Evolutionary conservation across 108 stramenopile genomes (phyloP), one percentile per base, ranked within the genome.

Genomic region (Nannochloropsis granulata): DNA sequence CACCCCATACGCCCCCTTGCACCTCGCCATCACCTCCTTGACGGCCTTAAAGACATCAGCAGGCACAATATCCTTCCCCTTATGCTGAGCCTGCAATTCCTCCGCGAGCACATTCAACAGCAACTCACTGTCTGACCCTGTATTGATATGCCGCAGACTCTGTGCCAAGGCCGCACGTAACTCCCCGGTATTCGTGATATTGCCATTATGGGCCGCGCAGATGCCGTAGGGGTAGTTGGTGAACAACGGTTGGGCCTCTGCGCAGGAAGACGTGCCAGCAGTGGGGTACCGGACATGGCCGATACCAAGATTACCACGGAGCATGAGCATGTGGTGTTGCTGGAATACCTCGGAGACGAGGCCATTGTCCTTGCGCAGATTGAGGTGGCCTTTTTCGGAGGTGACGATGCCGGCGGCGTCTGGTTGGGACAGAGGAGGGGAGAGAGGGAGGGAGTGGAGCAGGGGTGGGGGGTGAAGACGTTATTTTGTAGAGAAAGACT

Each of bases 251-350:
- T 93, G 92, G 19, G 91, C 91, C 85, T 91, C 91, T 9, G 78
- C 78, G 26, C 71, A 84, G 13, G 44, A 83, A 21, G 34, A 79
- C 13, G 91, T 91, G 79, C 98, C 97, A 11, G 97, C 96, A 13
- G 97, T 99, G 43, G 99, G 98, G 86, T 99, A 99, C 14, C 99
- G 94, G 80, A 93, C 93, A 87, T 99, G 99, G 12, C 96, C 99
- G 13, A 99, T 81, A 12, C 98, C 99, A 23, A 94, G 85, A 84
- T 94, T 93, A 16, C 97, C 97, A 16, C 91, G 90, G 24, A 97
- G 90, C 79, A 94, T 92, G 44, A 93, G 83, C 97, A 99, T 97
- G 90, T 95, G 95, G 87, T 96, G 93, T 34, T 93, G 92, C 81
- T 94, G 95, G 86, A 99, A 99, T 25, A 99, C 96, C 82, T 99